phyloP scores from a whole-genome alignment of 495 filamentous ascomycete genomes.

The Corynascus novoguineensis region DNA sequence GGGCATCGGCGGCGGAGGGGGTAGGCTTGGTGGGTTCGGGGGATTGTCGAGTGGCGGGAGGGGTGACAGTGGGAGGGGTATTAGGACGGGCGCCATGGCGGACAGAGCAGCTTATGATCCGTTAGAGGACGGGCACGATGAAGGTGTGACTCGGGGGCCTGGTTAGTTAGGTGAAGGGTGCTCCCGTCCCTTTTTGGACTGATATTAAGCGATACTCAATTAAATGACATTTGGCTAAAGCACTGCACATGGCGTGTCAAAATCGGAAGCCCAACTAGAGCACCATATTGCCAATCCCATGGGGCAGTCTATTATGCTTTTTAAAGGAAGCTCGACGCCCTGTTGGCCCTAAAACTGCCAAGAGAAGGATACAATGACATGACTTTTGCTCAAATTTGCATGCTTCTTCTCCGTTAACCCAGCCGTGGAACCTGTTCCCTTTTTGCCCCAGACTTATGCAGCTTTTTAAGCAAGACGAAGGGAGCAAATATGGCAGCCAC shows the following conservation, averaged over 20 bases:
- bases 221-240: too few relatives aligned
- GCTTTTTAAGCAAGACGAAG: too few relatives aligned
- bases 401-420: background rate
- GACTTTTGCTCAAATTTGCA: background rate
- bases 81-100: background rate
- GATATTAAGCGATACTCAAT: too few relatives aligned
- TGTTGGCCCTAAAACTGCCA: background rate
- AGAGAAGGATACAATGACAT: background rate
- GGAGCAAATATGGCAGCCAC: too few relatives aligned
- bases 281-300: background rate
- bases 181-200: background rate
- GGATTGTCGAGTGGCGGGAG: background rate
- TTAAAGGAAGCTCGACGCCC: background rate
- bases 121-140: constrained; percentile 10
- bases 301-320: constrained; percentile 1
- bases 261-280: background rate
- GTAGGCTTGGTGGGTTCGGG: background rate
- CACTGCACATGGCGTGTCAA: too few relatives aligned
- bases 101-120: constrained; percentile 20
- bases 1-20: background rate
- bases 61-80: background rate
- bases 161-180: background rate
- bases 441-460: background rate
- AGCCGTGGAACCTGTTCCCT: background rate
- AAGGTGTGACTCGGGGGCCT: background rate